Base-by-base conservation (phyloP, 78 protist genomes). In the Monosiga brevicollis region DNA sequence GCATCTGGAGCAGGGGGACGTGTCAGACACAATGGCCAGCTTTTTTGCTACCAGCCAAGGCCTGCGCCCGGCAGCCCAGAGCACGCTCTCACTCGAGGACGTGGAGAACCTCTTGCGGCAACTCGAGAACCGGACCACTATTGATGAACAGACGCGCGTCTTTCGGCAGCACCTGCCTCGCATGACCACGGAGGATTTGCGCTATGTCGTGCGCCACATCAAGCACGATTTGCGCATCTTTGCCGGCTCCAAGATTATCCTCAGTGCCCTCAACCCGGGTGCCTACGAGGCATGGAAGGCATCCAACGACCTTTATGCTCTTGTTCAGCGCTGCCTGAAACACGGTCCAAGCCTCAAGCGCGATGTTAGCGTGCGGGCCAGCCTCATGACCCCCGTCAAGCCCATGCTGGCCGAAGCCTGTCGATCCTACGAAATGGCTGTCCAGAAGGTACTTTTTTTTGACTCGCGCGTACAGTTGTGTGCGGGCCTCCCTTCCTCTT, bases 341-440 rank as follows among this genome's bases (percentile, higher is more conserved):
- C 70, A 29, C 36, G 40, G 84, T n/a, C 75, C 75, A 76, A 78
- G 23, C 32, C 80, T 25, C 39, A 10, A 10, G 36, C 6, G 3
- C 26, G 20, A 36, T 1, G 9, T 10, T 55, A 42, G 71, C 77
- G 22, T 37, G 70, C 15, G n/a, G 36, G 15, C 92, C 32, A 32
- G 75, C 72, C 78, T 94, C 41, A 85, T 81, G 85, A 75, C 85
- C 73, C 93, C 97, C 26, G 74, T 94, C 39, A 80, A 88, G 72
- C 97, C 97, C 39, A 92, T 91, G 95, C 81, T 94, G 38, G 92
- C 95, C 24, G 76, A 89, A 34, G 88, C 94, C 23, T 37, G 75
- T 20, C 85, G 88, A 35, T 29, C 40, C 6, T 49, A 49, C 62
- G 62, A 49, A 15, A 6, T 6, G 29, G 62, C 62, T 20, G 6